Base-by-base conservation (phyloP, 495 filamentous ascomycete species). In the Clohesyomyces aquaticus region DNA sequence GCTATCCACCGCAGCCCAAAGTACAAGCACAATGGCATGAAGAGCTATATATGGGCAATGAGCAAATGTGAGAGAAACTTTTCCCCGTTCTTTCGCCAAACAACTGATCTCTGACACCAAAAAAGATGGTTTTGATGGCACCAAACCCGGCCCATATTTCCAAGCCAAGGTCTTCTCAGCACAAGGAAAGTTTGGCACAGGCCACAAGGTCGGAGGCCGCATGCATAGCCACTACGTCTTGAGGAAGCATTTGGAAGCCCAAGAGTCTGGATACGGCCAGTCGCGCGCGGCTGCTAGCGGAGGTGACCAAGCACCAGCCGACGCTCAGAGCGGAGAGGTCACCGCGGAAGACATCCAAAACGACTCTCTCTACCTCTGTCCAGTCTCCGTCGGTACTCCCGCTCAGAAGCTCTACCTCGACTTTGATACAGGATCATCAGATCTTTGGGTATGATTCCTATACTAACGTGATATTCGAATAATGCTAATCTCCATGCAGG, bases 391-490 rank as follows among this genome's bases (percentile, higher is more conserved):
- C 63, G 89, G 89, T 35, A 88, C 83, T 0, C 87, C 88, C 11
- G 76, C 77, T 1, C 88, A 91, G 78, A 86, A 75, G 38, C 54
- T 90, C 55, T 81, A 76, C 48, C 71, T 91, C 47, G 87, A 91
- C 71, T 90, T 91, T 67, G 89, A 93, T 73, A 90, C 89, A 26
- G 89, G 88, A 8, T 89, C 87, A 42, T 80, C 87, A 4, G 89
- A 91, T 79, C 79, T 91, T 42, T 93, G 89, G 89, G 88, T 38
- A 38, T 38, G 32, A 6, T 14, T 38, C 32, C 14, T 14, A 38
- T n/a, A n/a, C n/a, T 92, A 26, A 35, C 25, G 19, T 19, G 12
- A 3, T n/a, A 10, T 22, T n/a, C 11, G 1, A 12, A 27, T 12
- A 3, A 29, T 35, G 16, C 43, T 45, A 38, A 38, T 38, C 6